These are phyloP conservation scores for Malus hybrid DNA, from an alignment of 331 rosid species.

Conservation along the genomic window DNA sequence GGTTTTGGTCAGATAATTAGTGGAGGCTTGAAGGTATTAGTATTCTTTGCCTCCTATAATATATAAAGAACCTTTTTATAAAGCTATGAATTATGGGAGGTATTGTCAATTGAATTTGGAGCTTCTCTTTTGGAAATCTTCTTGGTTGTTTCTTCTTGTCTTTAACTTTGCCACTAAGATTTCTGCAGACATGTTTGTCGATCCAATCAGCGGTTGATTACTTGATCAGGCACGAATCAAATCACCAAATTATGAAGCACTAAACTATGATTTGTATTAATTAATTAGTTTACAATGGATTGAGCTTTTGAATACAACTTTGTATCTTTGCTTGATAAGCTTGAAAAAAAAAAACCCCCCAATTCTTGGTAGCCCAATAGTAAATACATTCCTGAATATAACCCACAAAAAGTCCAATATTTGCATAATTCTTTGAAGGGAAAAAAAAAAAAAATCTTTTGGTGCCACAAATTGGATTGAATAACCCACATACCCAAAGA, in stretches of 20 bases:
- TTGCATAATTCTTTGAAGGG: too few species aligned
- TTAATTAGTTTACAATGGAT: background rate
- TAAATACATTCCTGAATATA: background rate
- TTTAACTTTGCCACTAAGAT: slow-evolving; percentile 40
- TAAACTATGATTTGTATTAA: background rate
- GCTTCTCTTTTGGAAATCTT: slow-evolving; percentile 23
- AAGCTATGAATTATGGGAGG: slow-evolving; percentile 22
- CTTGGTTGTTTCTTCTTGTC: slow-evolving; percentile 29
- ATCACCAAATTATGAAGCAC: background rate
- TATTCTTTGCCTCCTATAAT: slow-evolving; percentile 42
- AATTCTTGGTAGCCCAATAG: background rate
- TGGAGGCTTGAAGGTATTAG: slow-evolving; percentile 12
- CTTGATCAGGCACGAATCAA: slow-evolving; percentile 2
- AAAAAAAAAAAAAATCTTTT: too few species aligned
- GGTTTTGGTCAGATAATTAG: background rate
- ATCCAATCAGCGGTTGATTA: slow-evolving; percentile 5
- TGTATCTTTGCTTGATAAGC: background rate
- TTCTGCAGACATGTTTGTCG: slow-evolving; percentile 9
- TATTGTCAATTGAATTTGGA: slow-evolving; percentile 10
- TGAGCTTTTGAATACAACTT: background rate
- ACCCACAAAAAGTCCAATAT: too few species aligned
- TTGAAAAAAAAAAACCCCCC: background rate
- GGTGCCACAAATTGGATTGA: too few species aligned
- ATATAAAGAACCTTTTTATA: slow-evolving; percentile 41
- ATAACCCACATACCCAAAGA: too few species aligned